Base-by-base conservation (phyloP, 495 filamentous ascomycete species). In the Penicillium paradoxum region DNA sequence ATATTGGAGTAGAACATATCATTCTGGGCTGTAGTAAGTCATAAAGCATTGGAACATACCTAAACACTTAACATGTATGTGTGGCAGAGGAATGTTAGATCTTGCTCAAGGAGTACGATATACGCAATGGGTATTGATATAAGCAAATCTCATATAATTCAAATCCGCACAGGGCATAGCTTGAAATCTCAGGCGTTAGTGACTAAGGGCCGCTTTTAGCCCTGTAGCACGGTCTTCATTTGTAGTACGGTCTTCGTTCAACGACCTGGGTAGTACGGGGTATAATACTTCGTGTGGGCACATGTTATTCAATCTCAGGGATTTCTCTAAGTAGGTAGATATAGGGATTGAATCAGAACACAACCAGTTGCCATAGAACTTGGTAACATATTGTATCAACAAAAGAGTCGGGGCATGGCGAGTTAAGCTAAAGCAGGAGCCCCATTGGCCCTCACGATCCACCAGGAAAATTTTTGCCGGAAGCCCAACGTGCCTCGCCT, bases 351-450 rank as follows among this genome's bases (percentile, higher is more conserved):
- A n/a, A n/a, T n/a, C n/a, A n/a, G n/a, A n/a, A n/a, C 7, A 27
- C 24, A 27, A 27, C 3, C 24, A 27, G 7, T 27, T 32, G 4
- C 29, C 29, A 32, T 32, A 32, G 29, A 2, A 6, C 29, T 9
- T 32, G 29, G 4, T 32, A 7, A 9, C 10, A 8, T 32, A 32
- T 32, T 32, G 29, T 32, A 32, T 32, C 6, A 9, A 11, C 10
- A 55, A 29, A 38, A 45, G 49, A 39, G 50, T 47, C 49, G 39
- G 33, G n/a, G n/a, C n/a, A 51, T 15, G 32, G 48, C 32, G 13
- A 36, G 18, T 30, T 19, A 11, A n/a, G 5, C 13, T 8, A 15
- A 25, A 21, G 13, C 17, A 32, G 36, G 21, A 14, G 14, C 13
- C 33, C 17, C 9, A 48, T 43, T 42, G 49, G 38, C 14, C 8